Evolutionary conservation across 2,329 filamentous ascomycete genomes (phyloP).

Genomic region (Diaporthe vexans): DNA sequence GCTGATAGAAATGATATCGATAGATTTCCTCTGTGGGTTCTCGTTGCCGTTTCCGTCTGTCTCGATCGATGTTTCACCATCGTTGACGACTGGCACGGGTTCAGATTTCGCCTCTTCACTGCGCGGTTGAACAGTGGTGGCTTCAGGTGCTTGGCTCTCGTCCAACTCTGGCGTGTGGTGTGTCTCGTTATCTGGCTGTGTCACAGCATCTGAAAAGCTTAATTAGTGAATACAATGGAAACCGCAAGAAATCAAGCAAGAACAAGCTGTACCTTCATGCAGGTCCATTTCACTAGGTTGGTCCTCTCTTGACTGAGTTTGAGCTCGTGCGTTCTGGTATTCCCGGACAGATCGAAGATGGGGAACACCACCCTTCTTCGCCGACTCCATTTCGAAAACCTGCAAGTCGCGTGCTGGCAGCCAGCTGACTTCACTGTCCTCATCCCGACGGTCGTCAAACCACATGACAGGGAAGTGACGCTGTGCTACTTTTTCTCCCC

Average conservation of each 20-base stretch:
- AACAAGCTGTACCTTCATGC: slow-evolving; percentile 1
- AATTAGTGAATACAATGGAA: not conserved
- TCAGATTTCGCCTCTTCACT: not conserved
- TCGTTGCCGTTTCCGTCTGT: not conserved
- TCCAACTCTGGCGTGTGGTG: not conserved
- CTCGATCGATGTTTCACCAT: not conserved
- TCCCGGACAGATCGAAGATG: not conserved
- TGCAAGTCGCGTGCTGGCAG: not conserved
- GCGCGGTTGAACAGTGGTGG: not conserved
- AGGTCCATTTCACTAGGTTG: not conserved
- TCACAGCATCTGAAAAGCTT: not conserved
- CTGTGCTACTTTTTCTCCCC: slow-evolving; percentile 7
- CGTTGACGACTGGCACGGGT: not conserved
- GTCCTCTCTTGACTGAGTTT: not conserved
- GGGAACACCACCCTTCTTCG: not conserved
- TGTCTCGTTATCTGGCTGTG: not conserved
- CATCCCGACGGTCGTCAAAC: not conserved
- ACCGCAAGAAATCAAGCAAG: slow-evolving; percentile 1
- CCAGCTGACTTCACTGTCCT: not conserved
- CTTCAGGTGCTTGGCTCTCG: not conserved
- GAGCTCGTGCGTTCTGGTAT: not conserved
- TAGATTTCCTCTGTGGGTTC: not conserved
- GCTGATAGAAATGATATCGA: slow-evolving; percentile 13
- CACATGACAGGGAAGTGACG: slow-evolving; percentile 6
- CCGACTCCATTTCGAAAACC: not conserved